Evolutionary conservation across 106 monocot genomes (phyloP).

Genomic region (Phalaenopsis aphrodite): DNA sequence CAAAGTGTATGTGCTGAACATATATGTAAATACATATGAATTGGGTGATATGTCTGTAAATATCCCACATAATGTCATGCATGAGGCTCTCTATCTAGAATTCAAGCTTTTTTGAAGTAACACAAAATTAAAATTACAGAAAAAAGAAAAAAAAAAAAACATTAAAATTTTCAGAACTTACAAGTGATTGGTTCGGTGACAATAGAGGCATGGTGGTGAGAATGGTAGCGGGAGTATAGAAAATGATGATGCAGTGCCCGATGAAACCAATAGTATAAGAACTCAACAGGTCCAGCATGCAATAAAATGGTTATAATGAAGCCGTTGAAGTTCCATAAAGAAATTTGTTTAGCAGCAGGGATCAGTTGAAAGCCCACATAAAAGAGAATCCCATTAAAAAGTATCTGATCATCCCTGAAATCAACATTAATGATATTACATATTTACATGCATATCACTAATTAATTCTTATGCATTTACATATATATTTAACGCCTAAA

Average conservation of each 20-base stretch:
- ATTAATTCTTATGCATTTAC: no score
- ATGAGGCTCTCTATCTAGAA: no score
- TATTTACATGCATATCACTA: no score
- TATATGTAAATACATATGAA: no score
- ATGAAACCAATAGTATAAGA: slow-evolving; percentile 99
- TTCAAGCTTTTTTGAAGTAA: no score
- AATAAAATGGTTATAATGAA: slow-evolving; percentile 30
- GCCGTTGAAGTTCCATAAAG: slow-evolving; percentile 53
- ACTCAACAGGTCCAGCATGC: slow-evolving; percentile 77
- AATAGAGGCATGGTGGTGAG: slow-evolving; percentile 89
- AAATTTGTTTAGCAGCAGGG: slow-evolving; percentile 14
- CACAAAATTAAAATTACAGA: neutral
- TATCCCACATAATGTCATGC: no score
- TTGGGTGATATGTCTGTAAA: no score
- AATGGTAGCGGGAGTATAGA: slow-evolving; percentile 93
- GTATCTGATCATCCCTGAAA: slow-evolving; percentile 77
- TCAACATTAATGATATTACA: neutral
- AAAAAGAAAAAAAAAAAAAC: neutral
- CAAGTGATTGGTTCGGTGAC: slow-evolving; percentile 95
- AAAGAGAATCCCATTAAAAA: slow-evolving; percentile 51
- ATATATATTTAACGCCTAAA: no score
- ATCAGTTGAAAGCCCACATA: slow-evolving; percentile 22
- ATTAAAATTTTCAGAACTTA: slow-evolving; percentile 14
- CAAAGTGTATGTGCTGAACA: no score
- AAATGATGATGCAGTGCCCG: slow-evolving; percentile 84